phyloP scores from a whole-genome alignment of 164 flowering plant species.

The Magnolia officinalis region DNA sequence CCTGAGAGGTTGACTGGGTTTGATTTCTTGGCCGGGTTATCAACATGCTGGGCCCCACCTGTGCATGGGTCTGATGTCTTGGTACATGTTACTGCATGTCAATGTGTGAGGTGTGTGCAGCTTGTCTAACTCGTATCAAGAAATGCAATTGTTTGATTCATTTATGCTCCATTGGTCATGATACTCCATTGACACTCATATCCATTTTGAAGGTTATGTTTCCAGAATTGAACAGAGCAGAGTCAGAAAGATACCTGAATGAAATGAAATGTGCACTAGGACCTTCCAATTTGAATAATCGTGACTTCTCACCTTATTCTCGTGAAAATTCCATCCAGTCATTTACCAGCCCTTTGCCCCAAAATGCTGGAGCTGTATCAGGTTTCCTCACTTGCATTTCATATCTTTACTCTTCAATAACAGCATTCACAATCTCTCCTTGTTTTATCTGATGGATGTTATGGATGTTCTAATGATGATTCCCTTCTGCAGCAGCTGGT shows the following conservation, averaged over 20 bases:
- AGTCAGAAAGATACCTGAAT: slow-evolving; percentile 41
- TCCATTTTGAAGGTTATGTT: slow-evolving; percentile 37
- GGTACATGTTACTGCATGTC: neutral
- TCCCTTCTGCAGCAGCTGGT: slow-evolving; percentile 23
- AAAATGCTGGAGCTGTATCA: slow-evolving; percentile 18
- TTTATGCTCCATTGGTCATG: neutral
- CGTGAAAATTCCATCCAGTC: slow-evolving; percentile 24
- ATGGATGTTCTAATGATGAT: slow-evolving; percentile 10
- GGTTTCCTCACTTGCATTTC: slow-evolving; percentile 19
- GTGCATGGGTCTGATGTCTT: neutral
- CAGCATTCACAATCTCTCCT: neutral
- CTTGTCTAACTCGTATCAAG: neutral
- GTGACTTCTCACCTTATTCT: slow-evolving; percentile 19
- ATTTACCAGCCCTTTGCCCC: slow-evolving; percentile 16
- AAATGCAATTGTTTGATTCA: neutral
- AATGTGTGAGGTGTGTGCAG: neutral
- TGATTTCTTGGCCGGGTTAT: neutral
- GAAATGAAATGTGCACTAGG: slow-evolving; percentile 48
- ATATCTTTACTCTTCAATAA: neutral
- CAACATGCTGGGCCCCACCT: neutral
- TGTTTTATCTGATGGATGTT: neutral
- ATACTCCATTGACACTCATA: slow-evolving; percentile 1
- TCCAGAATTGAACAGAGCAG: slow-evolving; percentile 41
- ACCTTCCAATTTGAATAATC: slow-evolving; percentile 15
- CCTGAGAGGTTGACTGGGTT: neutral